These are phyloP conservation scores for Alternaria triticina DNA, from an alignment of 2,329 filamentous ascomycete species.

Conservation along the genomic window DNA sequence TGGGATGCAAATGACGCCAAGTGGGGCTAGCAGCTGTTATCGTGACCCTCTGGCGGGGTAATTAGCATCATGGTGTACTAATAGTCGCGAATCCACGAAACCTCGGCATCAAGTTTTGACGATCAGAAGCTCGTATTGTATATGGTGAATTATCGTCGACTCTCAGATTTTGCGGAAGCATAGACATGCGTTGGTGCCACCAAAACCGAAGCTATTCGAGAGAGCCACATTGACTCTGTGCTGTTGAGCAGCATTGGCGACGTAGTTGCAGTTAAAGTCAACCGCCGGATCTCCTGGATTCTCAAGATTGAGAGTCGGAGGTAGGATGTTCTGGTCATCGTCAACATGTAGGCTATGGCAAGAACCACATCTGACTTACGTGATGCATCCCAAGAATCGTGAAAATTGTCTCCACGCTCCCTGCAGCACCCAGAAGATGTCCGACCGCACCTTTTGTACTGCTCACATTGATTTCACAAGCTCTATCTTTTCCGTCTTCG, in stretches of 20 bases:
- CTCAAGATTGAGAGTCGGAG: constrained; percentile 84
- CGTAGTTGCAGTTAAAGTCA: constrained; percentile 83
- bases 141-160: not conserved
- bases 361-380: constrained; percentile 60
- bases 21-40: constrained; percentile 27
- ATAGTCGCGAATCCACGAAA: constrained; percentile 9
- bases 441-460: constrained; percentile 94
- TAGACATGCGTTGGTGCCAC: constrained; percentile 90
- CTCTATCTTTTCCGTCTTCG: constrained; percentile 67
- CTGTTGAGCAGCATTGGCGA: constrained; percentile 73
- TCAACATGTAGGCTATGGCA: constrained; percentile 14
- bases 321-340: constrained; percentile 69
- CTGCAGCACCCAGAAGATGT: constrained; percentile 89
- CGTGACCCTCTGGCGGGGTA: constrained; percentile 22
- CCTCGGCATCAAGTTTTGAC: not conserved
- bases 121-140: not conserved
- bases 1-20: constrained; percentile 22
- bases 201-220: constrained; percentile 97
- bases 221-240: constrained; percentile 75
- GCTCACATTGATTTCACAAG: constrained; percentile 77
- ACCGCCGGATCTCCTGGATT: constrained; percentile 64
- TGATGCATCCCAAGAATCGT: constrained; percentile 78
- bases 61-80: constrained; percentile 21
- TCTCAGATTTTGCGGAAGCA: constrained; percentile 66
- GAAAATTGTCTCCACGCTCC: constrained; percentile 88